Base-by-base conservation (phyloP, 129 eudicot species). In the Rutidosis leptorrhynchoides region DNA sequence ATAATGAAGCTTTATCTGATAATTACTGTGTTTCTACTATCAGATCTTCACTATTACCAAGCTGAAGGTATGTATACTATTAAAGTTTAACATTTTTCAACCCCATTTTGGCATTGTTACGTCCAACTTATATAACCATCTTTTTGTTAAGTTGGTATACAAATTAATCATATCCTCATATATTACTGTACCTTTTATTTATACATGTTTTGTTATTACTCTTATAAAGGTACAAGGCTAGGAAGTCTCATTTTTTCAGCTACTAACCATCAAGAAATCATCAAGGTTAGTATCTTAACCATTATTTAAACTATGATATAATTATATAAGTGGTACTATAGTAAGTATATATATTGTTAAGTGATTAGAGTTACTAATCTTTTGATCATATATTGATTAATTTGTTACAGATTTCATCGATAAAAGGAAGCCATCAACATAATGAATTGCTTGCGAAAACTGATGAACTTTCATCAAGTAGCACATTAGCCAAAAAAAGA, bases 61-160 rank as follows among this genome's bases (percentile, higher is more conserved):
- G 81, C 73, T 71, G 78, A 75, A 62, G 96, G 96, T 84, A 84
- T 66, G 63, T 60, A 55, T 22, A 24, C 12, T 6, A 57, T 14
- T 4, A 2, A 23, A 21, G n/a, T 22, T 11, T 10, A 4, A 29
- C 7, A 37, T 33, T 33, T 54, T 54, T 2, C 11, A 53, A 30
- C 15, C 26, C 21, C 7, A 17, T 64, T 27, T 14, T 52, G 20
- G 25, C 57, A 20, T 52, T 64, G 29, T 10, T 9, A 37, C 4
- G 23, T 11, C 5, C 4, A 57, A 59, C 17, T 12, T 45, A 12
- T 12, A 42, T 42, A 42, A 10, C 2, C n/a, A 42, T 8, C n/a
- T 8, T 8, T 42, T 42, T 42, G 49, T 10, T 42, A 42, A 42
- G n/a, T 42, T 14, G 2, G 49, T 42, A 42, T 7, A 42, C 0